Conservation (phyloP, 2,329 filamentous ascomycete species). For the Nothopassalora personata region DNA sequence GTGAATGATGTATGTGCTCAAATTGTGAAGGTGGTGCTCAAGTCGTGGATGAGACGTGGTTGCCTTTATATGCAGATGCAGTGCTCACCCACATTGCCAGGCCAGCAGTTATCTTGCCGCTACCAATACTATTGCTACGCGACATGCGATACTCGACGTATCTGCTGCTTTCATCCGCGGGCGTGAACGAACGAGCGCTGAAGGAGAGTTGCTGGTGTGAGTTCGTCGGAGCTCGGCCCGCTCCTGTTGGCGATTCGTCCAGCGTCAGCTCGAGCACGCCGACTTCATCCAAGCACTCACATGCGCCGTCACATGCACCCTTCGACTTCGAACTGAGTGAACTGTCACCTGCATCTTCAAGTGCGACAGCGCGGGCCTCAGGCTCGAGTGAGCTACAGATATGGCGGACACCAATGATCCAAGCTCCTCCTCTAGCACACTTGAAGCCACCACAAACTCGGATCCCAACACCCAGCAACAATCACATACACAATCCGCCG, state of each 20-base stretch:
- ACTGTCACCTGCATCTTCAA: slow-evolving; percentile 7
- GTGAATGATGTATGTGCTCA: not conserved
- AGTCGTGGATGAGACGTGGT: not conserved
- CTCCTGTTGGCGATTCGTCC: not conserved
- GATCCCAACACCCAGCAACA: slow-evolving; percentile 1
- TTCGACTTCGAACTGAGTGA: slow-evolving; percentile 14
- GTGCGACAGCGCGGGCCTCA: slow-evolving; percentile 7
- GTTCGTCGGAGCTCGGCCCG: not conserved
- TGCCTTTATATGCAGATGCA: not conserved
- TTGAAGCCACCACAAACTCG: slow-evolving; percentile 5
- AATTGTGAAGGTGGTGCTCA: not conserved
- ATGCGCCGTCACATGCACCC: slow-evolving; percentile 2
- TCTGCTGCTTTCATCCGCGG: not conserved
- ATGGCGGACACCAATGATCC: slow-evolving; percentile 18
- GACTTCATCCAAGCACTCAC: not conserved
- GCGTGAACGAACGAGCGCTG: not conserved
- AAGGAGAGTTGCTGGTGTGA: not conserved
- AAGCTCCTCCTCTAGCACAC: slow-evolving; percentile 12
- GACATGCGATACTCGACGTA: slow-evolving; percentile 4
- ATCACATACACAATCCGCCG: slow-evolving; percentile 5
- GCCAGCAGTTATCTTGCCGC: no score
- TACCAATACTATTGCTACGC: not conserved
- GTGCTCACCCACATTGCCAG: not conserved
- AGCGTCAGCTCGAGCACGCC: not conserved
- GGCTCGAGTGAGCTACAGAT: slow-evolving; percentile 9